Conservation (phyloP, 176 grass and related monocot genomes). For the Stipa capillata region DNA sequence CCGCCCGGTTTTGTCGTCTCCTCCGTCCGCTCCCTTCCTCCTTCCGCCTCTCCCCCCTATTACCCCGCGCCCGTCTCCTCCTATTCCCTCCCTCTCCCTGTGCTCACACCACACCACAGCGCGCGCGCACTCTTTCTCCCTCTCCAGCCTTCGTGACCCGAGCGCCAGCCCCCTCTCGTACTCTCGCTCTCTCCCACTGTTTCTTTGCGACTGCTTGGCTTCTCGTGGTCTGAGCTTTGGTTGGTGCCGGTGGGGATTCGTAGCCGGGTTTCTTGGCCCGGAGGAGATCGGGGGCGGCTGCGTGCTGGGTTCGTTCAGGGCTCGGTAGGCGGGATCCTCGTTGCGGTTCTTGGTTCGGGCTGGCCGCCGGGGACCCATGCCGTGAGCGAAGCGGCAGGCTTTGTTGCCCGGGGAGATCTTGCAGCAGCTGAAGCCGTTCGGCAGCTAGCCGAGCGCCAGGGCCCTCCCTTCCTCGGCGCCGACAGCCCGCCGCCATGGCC, state of each 20-base stretch:
- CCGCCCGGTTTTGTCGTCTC: slow-evolving; percentile 83
- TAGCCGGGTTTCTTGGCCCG: not conserved
- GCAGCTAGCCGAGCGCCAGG: too few relatives aligned
- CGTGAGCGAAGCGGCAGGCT: slow-evolving; percentile 26
- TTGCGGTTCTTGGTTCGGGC: slow-evolving; percentile 3
- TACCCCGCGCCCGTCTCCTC: not conserved
- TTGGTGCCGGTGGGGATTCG: not conserved
- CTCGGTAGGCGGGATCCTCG: not conserved
- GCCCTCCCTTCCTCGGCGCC: not conserved
- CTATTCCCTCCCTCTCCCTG: not conserved
- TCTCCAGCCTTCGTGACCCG: not conserved
- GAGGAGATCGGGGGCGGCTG: slow-evolving; percentile 17
- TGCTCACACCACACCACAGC: slow-evolving; percentile 6
- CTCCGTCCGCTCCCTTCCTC: slow-evolving; percentile 32
- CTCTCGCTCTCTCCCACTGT: too few relatives aligned
- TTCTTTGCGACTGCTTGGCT: not conserved
- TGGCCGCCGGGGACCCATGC: not conserved
- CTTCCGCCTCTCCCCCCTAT: not conserved
- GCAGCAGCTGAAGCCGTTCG: not conserved
- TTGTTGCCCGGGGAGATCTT: slow-evolving; percentile 12
- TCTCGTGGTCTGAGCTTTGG: not conserved
- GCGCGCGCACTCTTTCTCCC: not conserved
- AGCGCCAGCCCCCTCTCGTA: not conserved
- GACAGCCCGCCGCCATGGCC: too few relatives aligned
- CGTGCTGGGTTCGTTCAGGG: not conserved